These are phyloP conservation scores for Alternaria tenuissima DNA, from an alignment of 2,329 filamentous ascomycete genomes.

Conservation along the genomic window DNA sequence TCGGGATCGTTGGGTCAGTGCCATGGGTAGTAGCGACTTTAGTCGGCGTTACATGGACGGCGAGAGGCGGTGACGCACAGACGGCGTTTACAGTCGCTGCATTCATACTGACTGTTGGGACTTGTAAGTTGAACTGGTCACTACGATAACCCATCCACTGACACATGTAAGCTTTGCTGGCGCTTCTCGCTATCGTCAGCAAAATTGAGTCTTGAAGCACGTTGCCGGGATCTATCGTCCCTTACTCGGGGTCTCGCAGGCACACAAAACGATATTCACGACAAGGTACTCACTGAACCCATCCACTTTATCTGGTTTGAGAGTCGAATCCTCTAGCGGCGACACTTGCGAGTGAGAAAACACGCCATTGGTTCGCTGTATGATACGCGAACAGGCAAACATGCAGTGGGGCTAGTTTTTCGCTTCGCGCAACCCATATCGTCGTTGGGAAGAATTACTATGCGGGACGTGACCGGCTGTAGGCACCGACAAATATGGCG, in stretches of 20 bases:
- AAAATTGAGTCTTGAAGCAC: no score
- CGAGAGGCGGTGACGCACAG: no score
- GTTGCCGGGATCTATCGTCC: no score
- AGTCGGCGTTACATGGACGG: no score
- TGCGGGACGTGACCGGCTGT: slow-evolving; percentile 11
- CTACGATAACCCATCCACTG: no score
- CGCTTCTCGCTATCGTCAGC: no score
- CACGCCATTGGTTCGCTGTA: slow-evolving; percentile 13
- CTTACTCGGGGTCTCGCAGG: not conserved
- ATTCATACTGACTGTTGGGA: no score
- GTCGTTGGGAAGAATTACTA: slow-evolving; percentile 14
- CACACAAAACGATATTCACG: not conserved
- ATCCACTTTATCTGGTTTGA: not conserved
- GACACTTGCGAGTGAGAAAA: not conserved
- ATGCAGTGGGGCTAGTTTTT: slow-evolving; percentile 9
- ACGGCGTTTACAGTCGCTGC: no score
- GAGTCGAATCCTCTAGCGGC: not conserved
- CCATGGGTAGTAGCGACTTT: no score
- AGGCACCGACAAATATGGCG: slow-evolving; percentile 1
- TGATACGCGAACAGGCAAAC: slow-evolving; percentile 18
- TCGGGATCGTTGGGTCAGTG: no score
- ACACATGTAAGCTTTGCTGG: no score
- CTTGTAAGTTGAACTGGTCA: no score
- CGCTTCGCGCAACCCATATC: slow-evolving; percentile 16
- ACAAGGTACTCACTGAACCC: not conserved